A percentile compares a stretch with the other conserved stretches of the same genome.
phyloP scores from a whole-genome alignment of 768 basidiomycete species.

The Lactifluus piperatus region DNA sequence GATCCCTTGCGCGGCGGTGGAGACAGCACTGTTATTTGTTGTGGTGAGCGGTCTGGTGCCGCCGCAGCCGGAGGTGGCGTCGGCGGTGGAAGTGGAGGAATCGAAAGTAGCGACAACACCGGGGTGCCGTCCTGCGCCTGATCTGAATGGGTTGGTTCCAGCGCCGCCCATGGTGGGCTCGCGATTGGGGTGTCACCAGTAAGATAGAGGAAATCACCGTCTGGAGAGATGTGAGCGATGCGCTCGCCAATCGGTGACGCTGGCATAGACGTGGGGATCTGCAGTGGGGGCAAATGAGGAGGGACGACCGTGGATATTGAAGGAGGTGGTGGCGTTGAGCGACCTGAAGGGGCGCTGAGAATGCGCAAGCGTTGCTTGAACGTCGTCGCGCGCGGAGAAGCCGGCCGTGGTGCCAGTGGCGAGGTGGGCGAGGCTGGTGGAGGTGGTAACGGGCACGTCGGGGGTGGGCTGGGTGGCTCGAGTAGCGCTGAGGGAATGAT shows the following conservation, averaged over 20 bases:
- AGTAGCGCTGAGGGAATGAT: slow-evolving; percentile 35
- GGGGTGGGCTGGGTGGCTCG: slow-evolving; percentile 35
- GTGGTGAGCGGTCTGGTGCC: slow-evolving; percentile 22
- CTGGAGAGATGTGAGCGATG: slow-evolving; percentile 42
- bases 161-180: background rate
- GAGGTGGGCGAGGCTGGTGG: slow-evolving; percentile 21
- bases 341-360: slow-evolving; percentile 38
- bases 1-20: slow-evolving; percentile 59
- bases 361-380: slow-evolving; percentile 60
- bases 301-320: slow-evolving; percentile 21
- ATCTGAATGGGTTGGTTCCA: background rate
- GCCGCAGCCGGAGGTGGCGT: slow-evolving; percentile 24
- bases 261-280: slow-evolving; percentile 26
- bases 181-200: slow-evolving; percentile 16
- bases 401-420: slow-evolving; percentile 15
- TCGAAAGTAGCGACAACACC: background rate
- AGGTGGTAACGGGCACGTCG: slow-evolving; percentile 36
- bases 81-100: slow-evolving; percentile 17
- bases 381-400: slow-evolving; percentile 16
- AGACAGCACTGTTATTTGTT: slow-evolving; percentile 43
- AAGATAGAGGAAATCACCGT: slow-evolving; percentile 53
- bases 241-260: slow-evolving; percentile 58
- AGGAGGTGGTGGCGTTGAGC: slow-evolving; percentile 25
- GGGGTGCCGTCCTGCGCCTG: background rate
- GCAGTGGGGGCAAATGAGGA: slow-evolving; percentile 13